A percentile compares a stretch with the other conserved stretches of the same genome.
phyloP scores from a whole-genome alignment of 257 asterid genomes.

The Nicotiana undulata region DNA sequence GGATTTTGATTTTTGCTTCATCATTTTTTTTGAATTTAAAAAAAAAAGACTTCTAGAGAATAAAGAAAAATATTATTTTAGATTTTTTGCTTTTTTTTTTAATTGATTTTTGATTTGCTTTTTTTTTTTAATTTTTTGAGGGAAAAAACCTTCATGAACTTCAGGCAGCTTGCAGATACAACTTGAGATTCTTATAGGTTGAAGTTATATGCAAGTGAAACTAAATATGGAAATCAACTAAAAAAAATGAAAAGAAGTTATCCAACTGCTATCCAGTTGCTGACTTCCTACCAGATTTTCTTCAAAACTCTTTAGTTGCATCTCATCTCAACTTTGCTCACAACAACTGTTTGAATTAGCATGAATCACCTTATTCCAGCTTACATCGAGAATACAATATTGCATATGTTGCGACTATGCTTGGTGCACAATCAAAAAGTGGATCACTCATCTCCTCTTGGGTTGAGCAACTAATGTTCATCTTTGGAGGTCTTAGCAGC shows the following conservation, averaged over 20 bases:
- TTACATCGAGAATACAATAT: conserved; percentile 34
- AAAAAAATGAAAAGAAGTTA: neutral
- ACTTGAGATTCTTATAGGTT: neutral
- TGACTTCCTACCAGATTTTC: neutral
- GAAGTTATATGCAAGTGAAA: neutral
- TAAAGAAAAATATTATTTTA: too few relatives aligned
- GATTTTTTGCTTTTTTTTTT: too few relatives aligned
- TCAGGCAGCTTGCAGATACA: neutral
- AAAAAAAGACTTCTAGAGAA: too few relatives aligned
- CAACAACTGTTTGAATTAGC: neutral
- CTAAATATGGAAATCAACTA: neutral
- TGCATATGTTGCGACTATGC: conserved; percentile 70
- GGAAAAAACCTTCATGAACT: neutral
- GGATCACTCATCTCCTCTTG: conserved; percentile 1
- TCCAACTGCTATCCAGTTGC: neutral
- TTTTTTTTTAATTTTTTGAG: too few relatives aligned
- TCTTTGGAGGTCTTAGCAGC: conserved; percentile 38
- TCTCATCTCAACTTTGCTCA: neutral
- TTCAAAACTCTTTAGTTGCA: neutral
- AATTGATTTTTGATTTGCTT: too few relatives aligned
- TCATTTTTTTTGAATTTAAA: too few relatives aligned
- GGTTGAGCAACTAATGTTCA: conserved; percentile 9
- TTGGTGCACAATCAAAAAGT: conserved; percentile 33
- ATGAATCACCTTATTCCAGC: neutral
- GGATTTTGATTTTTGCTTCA: too few relatives aligned